Evolutionary conservation across 139 green algal genomes (phyloP).

Genomic region (Chlorella vulgaris): DNA sequence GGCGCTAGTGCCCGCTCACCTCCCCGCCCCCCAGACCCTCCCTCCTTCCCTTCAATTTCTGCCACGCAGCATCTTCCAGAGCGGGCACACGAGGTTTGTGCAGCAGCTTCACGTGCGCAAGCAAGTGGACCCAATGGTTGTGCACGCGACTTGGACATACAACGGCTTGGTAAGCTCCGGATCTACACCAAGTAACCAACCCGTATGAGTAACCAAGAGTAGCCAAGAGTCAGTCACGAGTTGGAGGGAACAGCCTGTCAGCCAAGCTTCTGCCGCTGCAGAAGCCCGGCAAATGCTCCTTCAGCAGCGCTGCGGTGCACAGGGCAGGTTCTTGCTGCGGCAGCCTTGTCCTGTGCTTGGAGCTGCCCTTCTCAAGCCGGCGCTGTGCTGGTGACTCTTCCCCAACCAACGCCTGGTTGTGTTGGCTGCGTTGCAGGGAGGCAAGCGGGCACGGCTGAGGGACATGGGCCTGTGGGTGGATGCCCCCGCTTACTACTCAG

Average conservation of each 20-base stretch:
- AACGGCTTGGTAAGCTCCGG: constrained; percentile 18
- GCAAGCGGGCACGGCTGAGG: constrained; percentile 30
- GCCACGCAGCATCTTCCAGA: constrained; percentile 22
- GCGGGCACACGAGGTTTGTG: constrained; percentile 23
- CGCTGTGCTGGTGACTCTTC: not conserved
- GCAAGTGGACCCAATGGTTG: constrained; percentile 3
- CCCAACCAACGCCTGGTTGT: not conserved
- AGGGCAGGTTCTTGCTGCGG: too few species aligned
- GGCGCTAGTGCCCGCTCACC: not conserved
- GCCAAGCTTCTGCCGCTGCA: too few species aligned
- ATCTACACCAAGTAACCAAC: not conserved
- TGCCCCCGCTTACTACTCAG: constrained; percentile 10
- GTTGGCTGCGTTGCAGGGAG: not conserved
- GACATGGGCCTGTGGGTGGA: constrained; percentile 25
- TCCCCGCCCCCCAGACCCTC: not conserved
- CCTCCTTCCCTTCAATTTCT: not conserved
- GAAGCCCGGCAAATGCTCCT: too few species aligned
- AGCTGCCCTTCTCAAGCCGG: not conserved
- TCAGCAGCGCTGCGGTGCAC: too few species aligned
- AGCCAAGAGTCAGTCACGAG: too few species aligned
- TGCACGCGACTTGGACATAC: constrained; percentile 37
- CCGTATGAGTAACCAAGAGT: too few species aligned
- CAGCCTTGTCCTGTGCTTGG: too few species aligned
- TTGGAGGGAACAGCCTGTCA: too few species aligned
- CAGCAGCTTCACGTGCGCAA: constrained; percentile 44